A percentile compares a stretch with the other conserved stretches of the same genome.
Conservation (phyloP, 1,284 basidiomycete genomes). For the Exobasidium rhododendri region DNA sequence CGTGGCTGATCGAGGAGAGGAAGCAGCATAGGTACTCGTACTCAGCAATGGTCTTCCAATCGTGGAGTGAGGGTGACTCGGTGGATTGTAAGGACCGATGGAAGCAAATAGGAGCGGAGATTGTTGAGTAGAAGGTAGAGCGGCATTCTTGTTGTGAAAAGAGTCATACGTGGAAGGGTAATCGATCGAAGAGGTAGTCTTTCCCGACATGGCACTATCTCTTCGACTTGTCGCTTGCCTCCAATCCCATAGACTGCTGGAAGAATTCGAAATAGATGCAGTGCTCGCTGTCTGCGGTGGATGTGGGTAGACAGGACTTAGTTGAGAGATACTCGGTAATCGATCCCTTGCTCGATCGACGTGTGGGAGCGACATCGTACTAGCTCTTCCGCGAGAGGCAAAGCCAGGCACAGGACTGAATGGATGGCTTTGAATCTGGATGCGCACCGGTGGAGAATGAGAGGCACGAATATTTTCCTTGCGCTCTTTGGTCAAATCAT, state of each 20-base stretch:
- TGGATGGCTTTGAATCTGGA: not conserved
- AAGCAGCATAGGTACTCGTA: slow-evolving; percentile 14
- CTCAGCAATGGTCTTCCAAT: slow-evolving; percentile 9
- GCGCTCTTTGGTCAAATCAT: too few species aligned
- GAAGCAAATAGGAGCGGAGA: slow-evolving; percentile 36
- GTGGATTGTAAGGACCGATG: slow-evolving; percentile 17
- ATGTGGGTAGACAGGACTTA: slow-evolving; percentile 9
- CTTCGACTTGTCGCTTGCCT: slow-evolving; percentile 9
- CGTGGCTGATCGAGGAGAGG: slow-evolving; percentile 27
- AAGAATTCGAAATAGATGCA: slow-evolving; percentile 1
- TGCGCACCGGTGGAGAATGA: not conserved
- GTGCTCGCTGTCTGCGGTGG: not conserved
- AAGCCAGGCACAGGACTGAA: not conserved
- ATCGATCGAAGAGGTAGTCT: slow-evolving; percentile 5
- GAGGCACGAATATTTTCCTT: not conserved
- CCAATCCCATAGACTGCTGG: slow-evolving; percentile 18
- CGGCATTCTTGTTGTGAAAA: not conserved
- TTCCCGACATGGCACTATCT: slow-evolving; percentile 16
- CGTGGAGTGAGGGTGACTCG: not conserved
- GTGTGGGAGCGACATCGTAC: slow-evolving; percentile 26
- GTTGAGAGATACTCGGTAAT: not conserved
- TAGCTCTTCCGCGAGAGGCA: slow-evolving; percentile 26
- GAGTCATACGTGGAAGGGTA: slow-evolving; percentile 3
- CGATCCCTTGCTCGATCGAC: slow-evolving; percentile 15
- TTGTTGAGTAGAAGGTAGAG: slow-evolving; percentile 1